phyloP scores from a whole-genome alignment of 306 rosid species.

The Spatholobus suberectus region DNA sequence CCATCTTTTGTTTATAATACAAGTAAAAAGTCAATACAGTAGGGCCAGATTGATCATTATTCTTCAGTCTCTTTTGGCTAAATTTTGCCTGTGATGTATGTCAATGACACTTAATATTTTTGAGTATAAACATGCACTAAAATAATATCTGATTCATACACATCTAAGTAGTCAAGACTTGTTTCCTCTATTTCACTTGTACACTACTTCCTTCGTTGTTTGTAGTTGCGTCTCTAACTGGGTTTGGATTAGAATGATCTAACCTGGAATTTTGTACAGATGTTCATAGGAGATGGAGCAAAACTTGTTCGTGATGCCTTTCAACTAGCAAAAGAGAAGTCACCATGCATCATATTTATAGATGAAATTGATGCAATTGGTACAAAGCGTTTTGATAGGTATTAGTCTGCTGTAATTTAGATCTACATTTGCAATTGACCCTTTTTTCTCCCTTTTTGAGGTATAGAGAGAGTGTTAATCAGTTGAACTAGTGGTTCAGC shows the following conservation, averaged over 20 bases:
- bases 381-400: constrained; percentile 98
- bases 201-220: not conserved
- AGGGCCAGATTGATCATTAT: not conserved
- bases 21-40: not conserved
- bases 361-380: constrained; percentile 99
- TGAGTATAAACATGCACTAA: not conserved
- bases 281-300: constrained; percentile 98
- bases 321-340: constrained; percentile 95
- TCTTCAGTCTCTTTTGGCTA: not conserved
- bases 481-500: constrained; percentile 13
- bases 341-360: constrained; percentile 95
- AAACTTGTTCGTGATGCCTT: constrained; percentile 97
- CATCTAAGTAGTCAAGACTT: not conserved
- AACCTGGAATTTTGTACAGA: constrained; percentile 49
- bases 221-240: not conserved
- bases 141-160: constrained; percentile 24
- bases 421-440: constrained; percentile 5
- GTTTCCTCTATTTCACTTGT: constrained; percentile 13
- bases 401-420: constrained; percentile 31
- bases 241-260: constrained; percentile 20
- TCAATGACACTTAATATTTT: not conserved
- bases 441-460: not conserved
- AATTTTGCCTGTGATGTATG: constrained; percentile 17
- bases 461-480: not conserved
- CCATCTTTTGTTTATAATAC: not conserved